Evolutionary conservation across 2,329 filamentous ascomycete species (phyloP).

Genomic region (Coniochaeta pulveracea): DNA sequence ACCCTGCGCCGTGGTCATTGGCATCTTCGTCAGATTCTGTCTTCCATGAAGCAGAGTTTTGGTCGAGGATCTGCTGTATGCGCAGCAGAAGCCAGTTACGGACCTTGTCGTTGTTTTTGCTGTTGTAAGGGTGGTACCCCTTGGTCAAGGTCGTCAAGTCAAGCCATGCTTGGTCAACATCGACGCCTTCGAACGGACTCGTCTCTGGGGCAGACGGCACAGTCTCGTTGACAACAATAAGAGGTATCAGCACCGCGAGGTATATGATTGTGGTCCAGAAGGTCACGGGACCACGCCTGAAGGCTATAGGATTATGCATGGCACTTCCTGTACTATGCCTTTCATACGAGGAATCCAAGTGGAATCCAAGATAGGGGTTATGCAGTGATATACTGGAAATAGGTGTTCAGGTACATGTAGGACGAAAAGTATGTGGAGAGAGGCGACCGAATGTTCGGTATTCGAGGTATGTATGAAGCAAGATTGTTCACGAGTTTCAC

Average conservation of each 20-base stretch:
- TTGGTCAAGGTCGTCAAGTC: conserved; percentile 68
- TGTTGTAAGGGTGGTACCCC: conserved; percentile 82
- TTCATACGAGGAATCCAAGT: too few relatives aligned
- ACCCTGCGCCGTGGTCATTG: conserved; percentile 11
- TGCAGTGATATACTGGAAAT: too few relatives aligned
- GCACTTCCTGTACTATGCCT: too few relatives aligned
- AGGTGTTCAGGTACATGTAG: too few relatives aligned
- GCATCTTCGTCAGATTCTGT: conserved; percentile 19
- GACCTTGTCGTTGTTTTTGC: conserved; percentile 68
- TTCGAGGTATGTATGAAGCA: too few relatives aligned
- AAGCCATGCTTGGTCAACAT: conserved; percentile 76
- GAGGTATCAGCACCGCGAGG: conserved; percentile 60
- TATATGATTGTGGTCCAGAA: conserved; percentile 69
- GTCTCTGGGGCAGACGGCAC: conserved; percentile 55
- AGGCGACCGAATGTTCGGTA: too few relatives aligned
- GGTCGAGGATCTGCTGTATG: conserved; percentile 56
- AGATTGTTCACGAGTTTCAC: too few relatives aligned
- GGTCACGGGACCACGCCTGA: conserved; percentile 71
- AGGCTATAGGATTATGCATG: conserved; percentile 66
- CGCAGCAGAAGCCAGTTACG: conserved; percentile 64
- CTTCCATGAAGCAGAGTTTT: conserved; percentile 41
- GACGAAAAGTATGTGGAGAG: too few relatives aligned
- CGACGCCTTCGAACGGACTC: conserved; percentile 49
- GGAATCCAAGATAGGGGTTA: too few relatives aligned
- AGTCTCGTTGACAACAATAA: conserved; percentile 64